A percentile compares a stretch with the other conserved stretches of the same genome.
phyloP scores from a whole-genome alignment of 2,329 filamentous ascomycete genomes.

The Xylariaceae sp. region DNA sequence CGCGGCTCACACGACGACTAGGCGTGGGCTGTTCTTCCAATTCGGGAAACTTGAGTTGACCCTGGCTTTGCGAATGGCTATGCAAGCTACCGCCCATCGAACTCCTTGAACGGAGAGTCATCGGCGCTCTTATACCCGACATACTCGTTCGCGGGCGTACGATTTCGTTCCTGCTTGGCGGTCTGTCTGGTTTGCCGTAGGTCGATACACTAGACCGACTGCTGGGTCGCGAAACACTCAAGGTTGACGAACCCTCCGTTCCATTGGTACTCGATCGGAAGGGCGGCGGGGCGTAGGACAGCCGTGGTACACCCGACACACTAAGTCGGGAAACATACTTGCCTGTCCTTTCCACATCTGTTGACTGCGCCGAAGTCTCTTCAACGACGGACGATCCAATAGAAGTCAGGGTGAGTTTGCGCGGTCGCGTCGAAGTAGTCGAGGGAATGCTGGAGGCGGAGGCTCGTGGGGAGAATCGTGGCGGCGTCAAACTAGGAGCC shows the following conservation, averaged over 20 bases:
- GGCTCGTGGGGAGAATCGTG: constrained; percentile 68
- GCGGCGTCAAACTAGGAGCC: constrained; percentile 70
- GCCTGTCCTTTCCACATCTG: constrained; percentile 34
- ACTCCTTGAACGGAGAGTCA: constrained; percentile 62
- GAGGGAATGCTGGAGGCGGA: constrained; percentile 45
- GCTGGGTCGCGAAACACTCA: constrained; percentile 59
- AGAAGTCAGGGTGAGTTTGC: constrained; percentile 61
- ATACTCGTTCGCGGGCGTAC: constrained; percentile 61
- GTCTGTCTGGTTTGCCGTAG: constrained; percentile 42
- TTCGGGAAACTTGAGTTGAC: constrained; percentile 50
- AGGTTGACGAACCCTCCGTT: constrained; percentile 33
- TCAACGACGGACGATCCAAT: constrained; percentile 45
- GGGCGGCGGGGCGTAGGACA: constrained; percentile 59
- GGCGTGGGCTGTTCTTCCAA: constrained; percentile 46
- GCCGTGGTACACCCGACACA: constrained; percentile 55
- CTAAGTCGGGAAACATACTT: constrained; percentile 56
- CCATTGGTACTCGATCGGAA: constrained; percentile 45
- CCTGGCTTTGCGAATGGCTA: constrained; percentile 54
- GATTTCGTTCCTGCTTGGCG: constrained; percentile 50
- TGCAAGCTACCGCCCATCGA: constrained; percentile 62
- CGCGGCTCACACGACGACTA: constrained; percentile 51
- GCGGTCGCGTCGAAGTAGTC: constrained; percentile 60
- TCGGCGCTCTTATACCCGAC: constrained; percentile 56
- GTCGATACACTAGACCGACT: constrained; percentile 61
- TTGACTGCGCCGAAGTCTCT: constrained; percentile 48